Evolutionary conservation across 768 basidiomycete genomes (phyloP).

Genomic region (Amanita muscaria): DNA sequence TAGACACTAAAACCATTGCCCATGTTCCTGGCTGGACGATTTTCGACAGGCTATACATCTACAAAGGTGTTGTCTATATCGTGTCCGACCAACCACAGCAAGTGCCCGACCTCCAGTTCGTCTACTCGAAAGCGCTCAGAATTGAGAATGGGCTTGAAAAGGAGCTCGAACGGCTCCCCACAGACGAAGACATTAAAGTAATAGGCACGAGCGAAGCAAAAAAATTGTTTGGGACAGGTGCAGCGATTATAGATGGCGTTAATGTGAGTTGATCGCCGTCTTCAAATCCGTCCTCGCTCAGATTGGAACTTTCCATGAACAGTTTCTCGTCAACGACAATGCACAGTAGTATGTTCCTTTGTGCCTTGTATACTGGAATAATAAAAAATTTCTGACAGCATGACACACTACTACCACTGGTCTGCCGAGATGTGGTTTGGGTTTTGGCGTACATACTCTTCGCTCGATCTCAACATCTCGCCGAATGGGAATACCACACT

Average conservation of each 20-base stretch:
- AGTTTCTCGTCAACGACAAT: constrained; percentile 82
- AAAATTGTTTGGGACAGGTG: constrained; percentile 61
- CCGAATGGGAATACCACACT: constrained; percentile 60
- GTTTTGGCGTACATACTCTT: constrained; percentile 85
- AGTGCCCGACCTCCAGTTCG: constrained; percentile 56
- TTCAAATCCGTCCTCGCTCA: background rate
- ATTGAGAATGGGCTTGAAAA: constrained; percentile 52
- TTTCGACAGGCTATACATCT: constrained; percentile 73
- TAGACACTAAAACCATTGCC: constrained; percentile 57
- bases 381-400: constrained; percentile 29
- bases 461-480: constrained; percentile 64
- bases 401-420: constrained; percentile 93
- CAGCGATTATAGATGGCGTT: constrained; percentile 68
- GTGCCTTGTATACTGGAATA: background rate
- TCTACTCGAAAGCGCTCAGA: constrained; percentile 60
- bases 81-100: constrained; percentile 64
- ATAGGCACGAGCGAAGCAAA: constrained; percentile 62
- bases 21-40: constrained; percentile 89
- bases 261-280: constrained; percentile 35
- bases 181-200: constrained; percentile 70
- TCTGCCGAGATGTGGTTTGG: constrained; percentile 89
- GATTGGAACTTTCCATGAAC: background rate
- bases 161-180: constrained; percentile 54
- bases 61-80: constrained; percentile 76
- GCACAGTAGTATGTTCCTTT: constrained; percentile 58